phyloP scores from a whole-genome alignment of 2,329 filamentous ascomycete genomes.

The Diaporthe ilicicola region DNA sequence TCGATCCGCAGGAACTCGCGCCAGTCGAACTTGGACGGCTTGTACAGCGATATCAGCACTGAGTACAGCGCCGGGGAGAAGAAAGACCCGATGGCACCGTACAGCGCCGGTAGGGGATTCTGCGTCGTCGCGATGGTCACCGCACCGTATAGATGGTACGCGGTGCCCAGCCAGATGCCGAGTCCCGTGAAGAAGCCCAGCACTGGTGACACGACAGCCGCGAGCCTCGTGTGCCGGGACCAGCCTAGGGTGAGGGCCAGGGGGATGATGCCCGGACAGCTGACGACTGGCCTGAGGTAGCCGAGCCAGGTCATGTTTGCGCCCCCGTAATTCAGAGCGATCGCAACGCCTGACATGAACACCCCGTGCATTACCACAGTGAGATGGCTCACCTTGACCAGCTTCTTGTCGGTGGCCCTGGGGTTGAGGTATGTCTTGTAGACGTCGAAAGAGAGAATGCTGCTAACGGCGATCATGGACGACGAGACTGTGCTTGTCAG shows the following conservation, averaged over 20 bases:
- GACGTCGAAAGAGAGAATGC: slow-evolving; percentile 59
- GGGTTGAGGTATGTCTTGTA: slow-evolving; percentile 60
- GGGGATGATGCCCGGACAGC: slow-evolving; percentile 51
- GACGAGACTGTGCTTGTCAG: slow-evolving; percentile 59
- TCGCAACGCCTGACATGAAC: slow-evolving; percentile 57
- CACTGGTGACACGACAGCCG: slow-evolving; percentile 46
- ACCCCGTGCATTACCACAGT: slow-evolving; percentile 55
- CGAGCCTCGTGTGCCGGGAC: slow-evolving; percentile 53
- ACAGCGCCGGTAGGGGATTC: slow-evolving; percentile 50
- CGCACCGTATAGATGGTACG: slow-evolving; percentile 48
- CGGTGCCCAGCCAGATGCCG: slow-evolving; percentile 53
- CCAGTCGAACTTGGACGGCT: slow-evolving; percentile 46
- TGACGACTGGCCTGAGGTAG: slow-evolving; percentile 41
- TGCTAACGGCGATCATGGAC: slow-evolving; percentile 59
- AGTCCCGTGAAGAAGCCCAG: slow-evolving; percentile 53
- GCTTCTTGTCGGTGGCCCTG: slow-evolving; percentile 49
- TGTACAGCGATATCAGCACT: slow-evolving; percentile 51
- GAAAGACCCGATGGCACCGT: slow-evolving; percentile 53
- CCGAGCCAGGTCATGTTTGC: slow-evolving; percentile 55
- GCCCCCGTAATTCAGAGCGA: slow-evolving; percentile 57
- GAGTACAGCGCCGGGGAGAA: slow-evolving; percentile 57
- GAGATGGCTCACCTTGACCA: slow-evolving; percentile 55
- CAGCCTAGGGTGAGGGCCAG: slow-evolving; percentile 53
- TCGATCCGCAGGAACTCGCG: slow-evolving; percentile 55
- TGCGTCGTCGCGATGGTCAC: slow-evolving; percentile 52